Conservation (phyloP, 2,329 filamentous ascomycete species). For the Apiospora koreana region DNA sequence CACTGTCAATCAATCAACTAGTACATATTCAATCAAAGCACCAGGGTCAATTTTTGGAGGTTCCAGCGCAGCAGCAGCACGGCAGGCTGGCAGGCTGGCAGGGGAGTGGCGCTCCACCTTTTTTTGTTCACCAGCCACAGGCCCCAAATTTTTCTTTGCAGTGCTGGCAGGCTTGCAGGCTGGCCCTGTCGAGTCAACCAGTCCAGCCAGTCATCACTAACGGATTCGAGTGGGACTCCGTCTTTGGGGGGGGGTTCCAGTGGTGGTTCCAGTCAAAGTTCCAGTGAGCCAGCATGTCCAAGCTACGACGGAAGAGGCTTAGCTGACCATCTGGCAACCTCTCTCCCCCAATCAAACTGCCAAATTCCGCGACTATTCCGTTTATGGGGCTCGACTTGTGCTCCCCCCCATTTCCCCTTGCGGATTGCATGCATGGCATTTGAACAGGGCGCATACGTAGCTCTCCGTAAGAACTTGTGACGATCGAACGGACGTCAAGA, state of each 20-base stretch:
- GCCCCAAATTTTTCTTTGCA: neutral
- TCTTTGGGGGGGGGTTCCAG: neutral
- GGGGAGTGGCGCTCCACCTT: neutral
- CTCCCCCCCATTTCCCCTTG: constrained; percentile 14
- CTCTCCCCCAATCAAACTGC: constrained; percentile 3
- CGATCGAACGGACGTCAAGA: constrained; percentile 2
- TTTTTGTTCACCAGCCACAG: neutral
- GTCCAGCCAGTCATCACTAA: neutral
- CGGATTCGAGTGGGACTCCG: neutral
- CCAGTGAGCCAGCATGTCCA: neutral
- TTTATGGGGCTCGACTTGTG: constrained; percentile 9
- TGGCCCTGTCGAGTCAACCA: neutral
- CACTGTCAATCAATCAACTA: neutral
- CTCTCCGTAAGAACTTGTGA: constrained; percentile 7
- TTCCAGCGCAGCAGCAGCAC: neutral
- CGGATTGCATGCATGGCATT: constrained; percentile 11
- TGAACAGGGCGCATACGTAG: constrained; percentile 6
- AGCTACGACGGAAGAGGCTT: neutral
- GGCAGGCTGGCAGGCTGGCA: neutral
- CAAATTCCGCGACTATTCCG: neutral
- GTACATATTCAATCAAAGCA: constrained; percentile 6
- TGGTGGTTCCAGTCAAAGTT: neutral
- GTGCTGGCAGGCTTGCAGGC: no score
- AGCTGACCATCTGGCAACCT: neutral
- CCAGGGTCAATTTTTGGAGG: constrained; percentile 8